Conservation (phyloP, 495 filamentous ascomycete genomes). For the Halenospora varia region DNA sequence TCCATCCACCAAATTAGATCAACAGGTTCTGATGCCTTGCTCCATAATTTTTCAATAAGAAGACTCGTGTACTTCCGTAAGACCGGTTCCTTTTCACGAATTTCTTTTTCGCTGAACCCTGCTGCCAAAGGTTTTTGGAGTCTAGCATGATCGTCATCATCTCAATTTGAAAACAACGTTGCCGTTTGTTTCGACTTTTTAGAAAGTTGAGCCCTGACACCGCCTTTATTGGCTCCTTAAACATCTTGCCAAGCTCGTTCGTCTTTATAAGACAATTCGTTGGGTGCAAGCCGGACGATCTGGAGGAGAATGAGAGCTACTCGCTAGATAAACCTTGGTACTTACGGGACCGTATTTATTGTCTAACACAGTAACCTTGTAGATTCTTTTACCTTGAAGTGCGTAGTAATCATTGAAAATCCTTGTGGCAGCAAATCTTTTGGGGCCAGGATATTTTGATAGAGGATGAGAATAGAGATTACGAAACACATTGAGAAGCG, state of each 20-base stretch:
- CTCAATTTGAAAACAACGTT: background rate
- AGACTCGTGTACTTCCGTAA: background rate
- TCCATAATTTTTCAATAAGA: background rate
- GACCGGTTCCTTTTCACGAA: constrained; percentile 39
- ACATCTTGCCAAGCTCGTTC: constrained; percentile 33
- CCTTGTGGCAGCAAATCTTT: constrained; percentile 32
- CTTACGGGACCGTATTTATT: constrained; percentile 29
- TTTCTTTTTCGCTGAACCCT: constrained; percentile 48
- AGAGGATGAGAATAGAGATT: constrained; percentile 38
- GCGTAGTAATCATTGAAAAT: background rate
- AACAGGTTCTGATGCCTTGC: background rate
- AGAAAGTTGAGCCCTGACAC: background rate
- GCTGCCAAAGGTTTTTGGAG: constrained; percentile 47
- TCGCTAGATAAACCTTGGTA: no score
- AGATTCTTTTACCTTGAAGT: background rate
- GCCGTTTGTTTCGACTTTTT: no score
- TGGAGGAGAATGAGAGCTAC: background rate
- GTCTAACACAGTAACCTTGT: constrained; percentile 20
- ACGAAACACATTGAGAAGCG: background rate
- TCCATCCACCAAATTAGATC: background rate
- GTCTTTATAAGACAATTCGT: constrained; percentile 50
- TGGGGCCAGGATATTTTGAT: constrained; percentile 41
- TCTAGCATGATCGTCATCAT: constrained; percentile 21
- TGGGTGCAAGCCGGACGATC: constrained; percentile 52
- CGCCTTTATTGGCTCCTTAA: background rate